phyloP scores from a whole-genome alignment of 2,329 filamentous ascomycete species.

The Volutella citrinella region DNA sequence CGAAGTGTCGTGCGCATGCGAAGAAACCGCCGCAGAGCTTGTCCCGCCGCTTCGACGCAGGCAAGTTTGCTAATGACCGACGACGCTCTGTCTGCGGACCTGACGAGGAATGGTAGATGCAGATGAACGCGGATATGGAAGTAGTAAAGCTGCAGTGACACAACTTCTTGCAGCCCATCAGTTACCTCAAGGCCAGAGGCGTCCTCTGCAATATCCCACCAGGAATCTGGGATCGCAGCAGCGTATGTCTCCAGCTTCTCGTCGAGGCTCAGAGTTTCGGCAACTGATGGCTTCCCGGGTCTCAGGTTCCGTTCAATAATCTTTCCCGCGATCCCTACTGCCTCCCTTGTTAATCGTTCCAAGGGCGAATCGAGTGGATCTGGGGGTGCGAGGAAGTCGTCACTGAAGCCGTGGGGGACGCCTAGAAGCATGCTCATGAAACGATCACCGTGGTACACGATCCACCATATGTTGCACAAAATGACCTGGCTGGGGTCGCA shows the following conservation, averaged over 20 bases:
- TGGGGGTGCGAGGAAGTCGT: not conserved
- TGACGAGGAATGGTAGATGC: slow-evolving; percentile 7
- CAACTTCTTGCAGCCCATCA: not conserved
- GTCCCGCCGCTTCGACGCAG: slow-evolving; percentile 2
- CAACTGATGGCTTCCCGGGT: not conserved
- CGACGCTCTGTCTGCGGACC: not conserved
- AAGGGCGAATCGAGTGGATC: not conserved
- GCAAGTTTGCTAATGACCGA: slow-evolving; percentile 5
- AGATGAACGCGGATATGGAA: slow-evolving; percentile 2
- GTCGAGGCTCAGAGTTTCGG: slow-evolving; percentile 2
- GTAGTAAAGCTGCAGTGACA: slow-evolving; percentile 5
- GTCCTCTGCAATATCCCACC: slow-evolving; percentile 2
- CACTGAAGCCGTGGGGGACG: slow-evolving; percentile 5
- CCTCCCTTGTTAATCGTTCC: not conserved
- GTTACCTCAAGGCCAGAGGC: not conserved
- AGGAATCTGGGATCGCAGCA: not conserved
- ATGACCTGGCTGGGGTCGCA: not conserved
- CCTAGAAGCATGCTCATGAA: slow-evolving; percentile 6
- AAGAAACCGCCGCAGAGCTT: slow-evolving; percentile 4
- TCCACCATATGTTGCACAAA: slow-evolving; percentile 4
- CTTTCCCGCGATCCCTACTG: slow-evolving; percentile 5
- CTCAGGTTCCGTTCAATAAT: slow-evolving; percentile 4
- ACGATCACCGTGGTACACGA: slow-evolving; percentile 4
- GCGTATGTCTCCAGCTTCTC: slow-evolving; percentile 2
- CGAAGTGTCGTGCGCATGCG: not conserved